These are phyloP conservation scores for Pythium phragmiticola DNA, from an alignment of 352 stramenopile genomes.

Conservation along the genomic window DNA sequence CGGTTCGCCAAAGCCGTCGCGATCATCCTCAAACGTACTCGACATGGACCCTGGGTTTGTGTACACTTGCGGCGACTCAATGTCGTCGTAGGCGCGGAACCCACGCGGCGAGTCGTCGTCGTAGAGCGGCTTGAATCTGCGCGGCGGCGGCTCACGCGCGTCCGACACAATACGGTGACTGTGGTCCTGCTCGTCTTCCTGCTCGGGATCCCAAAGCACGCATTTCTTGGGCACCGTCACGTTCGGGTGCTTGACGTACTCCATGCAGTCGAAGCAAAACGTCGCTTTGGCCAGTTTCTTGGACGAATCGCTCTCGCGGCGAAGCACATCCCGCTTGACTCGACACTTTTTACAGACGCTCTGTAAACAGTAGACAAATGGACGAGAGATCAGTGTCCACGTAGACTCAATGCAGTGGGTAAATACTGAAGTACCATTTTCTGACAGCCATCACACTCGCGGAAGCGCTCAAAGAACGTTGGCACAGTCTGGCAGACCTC, in stretches of 20 bases:
- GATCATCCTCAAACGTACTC: constrained; percentile 13
- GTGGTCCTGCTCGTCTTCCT: background rate
- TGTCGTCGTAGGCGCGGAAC: constrained; percentile 1
- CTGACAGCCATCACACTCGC: constrained; percentile 20
- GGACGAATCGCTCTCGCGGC: constrained; percentile 8
- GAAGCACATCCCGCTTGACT: constrained; percentile 9
- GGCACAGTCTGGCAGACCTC: constrained; percentile 18
- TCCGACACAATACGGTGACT: no score
- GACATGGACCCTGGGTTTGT: background rate
- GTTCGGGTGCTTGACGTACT: constrained; percentile 3
- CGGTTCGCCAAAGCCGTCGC: background rate
- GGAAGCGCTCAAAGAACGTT: constrained; percentile 22
- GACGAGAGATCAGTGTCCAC: background rate
- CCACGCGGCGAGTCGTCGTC: constrained; percentile 7
- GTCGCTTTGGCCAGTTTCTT: constrained; percentile 4
- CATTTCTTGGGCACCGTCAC: background rate
- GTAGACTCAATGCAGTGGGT: background rate
- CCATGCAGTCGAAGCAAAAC: constrained; percentile 22
- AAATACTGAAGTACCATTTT: constrained; percentile 12
- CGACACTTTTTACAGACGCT: constrained; percentile 26
- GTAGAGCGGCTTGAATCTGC: constrained; percentile 7
- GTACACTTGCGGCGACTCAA: background rate
- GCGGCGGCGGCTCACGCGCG: background rate
- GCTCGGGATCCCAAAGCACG: background rate
- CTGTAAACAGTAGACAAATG: background rate